Conservation (phyloP, 1,284 basidiomycete species). For the Sporisorium scitamineum region DNA sequence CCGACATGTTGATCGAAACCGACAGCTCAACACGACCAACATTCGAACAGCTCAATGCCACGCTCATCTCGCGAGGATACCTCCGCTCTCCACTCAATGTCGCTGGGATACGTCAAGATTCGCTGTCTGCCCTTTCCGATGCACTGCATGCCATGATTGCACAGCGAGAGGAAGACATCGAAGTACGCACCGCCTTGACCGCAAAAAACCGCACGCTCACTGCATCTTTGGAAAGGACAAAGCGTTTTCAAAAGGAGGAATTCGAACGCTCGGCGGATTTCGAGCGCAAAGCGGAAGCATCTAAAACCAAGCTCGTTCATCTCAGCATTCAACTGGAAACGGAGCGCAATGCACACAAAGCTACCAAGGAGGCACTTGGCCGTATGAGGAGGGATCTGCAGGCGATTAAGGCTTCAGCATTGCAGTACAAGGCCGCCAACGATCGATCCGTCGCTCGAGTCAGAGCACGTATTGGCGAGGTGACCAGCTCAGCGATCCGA, state of each 20-base stretch:
- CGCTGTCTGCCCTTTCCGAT: slow-evolving; percentile 38
- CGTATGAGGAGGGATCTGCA: slow-evolving; percentile 46
- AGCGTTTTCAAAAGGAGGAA: slow-evolving; percentile 48
- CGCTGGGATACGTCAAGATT: slow-evolving; percentile 22
- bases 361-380: slow-evolving; percentile 50
- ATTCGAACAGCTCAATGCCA: slow-evolving; percentile 57
- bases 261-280: slow-evolving; percentile 35
- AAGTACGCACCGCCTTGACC: slow-evolving; percentile 53
- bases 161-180: slow-evolving; percentile 56
- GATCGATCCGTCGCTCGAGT: slow-evolving; percentile 49
- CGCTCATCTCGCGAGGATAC: slow-evolving; percentile 54
- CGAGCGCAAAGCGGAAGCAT: slow-evolving; percentile 51
- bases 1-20: slow-evolving; percentile 29
- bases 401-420: slow-evolving; percentile 45
- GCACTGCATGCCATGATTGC: slow-evolving; percentile 55
- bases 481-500: slow-evolving; percentile 51
- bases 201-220: slow-evolving; percentile 47
- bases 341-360: slow-evolving; percentile 44
- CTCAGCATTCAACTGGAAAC: slow-evolving; percentile 30
- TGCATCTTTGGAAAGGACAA: slow-evolving; percentile 43
- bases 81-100: slow-evolving; percentile 42
- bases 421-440: slow-evolving; percentile 48
- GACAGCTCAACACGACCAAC: slow-evolving; percentile 25
- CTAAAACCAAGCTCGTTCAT: slow-evolving; percentile 37
- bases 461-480: slow-evolving; percentile 49